Base-by-base conservation (phyloP, 1,284 basidiomycete genomes). In the Sphagnurus paluster region DNA sequence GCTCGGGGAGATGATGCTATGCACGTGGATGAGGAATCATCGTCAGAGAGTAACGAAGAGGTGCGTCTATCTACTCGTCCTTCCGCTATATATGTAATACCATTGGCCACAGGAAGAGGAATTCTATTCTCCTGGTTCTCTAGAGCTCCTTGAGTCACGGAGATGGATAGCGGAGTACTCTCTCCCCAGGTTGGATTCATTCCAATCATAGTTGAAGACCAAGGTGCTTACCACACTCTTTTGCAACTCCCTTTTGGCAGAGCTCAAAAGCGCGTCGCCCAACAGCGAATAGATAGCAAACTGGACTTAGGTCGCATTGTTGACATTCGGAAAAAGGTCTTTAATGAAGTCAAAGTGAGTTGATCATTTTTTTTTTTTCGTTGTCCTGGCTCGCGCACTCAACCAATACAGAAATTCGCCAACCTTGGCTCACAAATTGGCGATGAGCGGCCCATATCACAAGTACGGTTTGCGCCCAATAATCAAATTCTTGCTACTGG, bases 341-440 rank as follows among this genome's bases (percentile, higher is more conserved):
- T 93, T 59, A 75, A 79, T 1, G 86, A 95, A 54, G 84, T 99
- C 52, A 95, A 97, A 74, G 92, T 93, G 52, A 49, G 80, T 63
- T 20, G 2, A 19, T 14, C 1, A 13, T 9, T 33, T 5, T 16
- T 13, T 1, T 23, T 25, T 10, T 23, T 7, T 40, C 47, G 14
- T 36, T 16, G 4, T 17, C 41, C 7, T 34, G 5, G n/a, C n/a
- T n/a, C n/a, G n/a, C n/a, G n/a, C n/a, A n/a, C 17, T n/a, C 13
- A 41, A 20, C 35, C 51, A 53, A 10, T 11, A 0, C 59, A 95
- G 90, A 88, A 84, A 62, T 95, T 90, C 65, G 79, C 86, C 38
- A 96, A 93, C 58, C 80, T 98, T 36, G 97, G 97, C 20, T 98
- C 96, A 0, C 97, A 99, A 76, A 93, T 98, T 56, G 96, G 94